Percentiles rank a stretch among this genome's conserved stretches.
These are phyloP conservation scores for Sphagnum tenellum DNA, from an alignment of 225 moss, liverwort and hornwort genomes.

Conservation along the genomic window DNA sequence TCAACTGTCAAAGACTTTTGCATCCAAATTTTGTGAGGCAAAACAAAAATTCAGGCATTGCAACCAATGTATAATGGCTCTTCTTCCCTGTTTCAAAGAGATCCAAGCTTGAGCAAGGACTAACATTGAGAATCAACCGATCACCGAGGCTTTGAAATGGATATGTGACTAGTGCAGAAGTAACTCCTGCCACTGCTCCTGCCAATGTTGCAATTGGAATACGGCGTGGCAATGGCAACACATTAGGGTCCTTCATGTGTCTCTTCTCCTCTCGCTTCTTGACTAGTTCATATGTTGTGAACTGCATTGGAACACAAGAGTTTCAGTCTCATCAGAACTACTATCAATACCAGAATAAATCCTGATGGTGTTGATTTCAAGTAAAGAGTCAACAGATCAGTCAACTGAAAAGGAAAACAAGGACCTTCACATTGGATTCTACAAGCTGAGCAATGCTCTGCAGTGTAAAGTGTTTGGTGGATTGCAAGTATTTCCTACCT, in stretches of 20 bases:
- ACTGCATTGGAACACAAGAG: conserved; percentile 35
- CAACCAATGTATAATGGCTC: too few species aligned
- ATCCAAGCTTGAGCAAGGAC: conserved; percentile 3
- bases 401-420: too few species aligned
- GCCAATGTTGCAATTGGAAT: conserved; percentile 71
- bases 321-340: background rate
- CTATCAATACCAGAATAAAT: background rate
- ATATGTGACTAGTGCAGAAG: conserved; percentile 61
- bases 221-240: conserved; percentile 63
- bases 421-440: too few species aligned
- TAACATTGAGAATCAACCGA: conserved; percentile 62
- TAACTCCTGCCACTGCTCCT: conserved; percentile 79
- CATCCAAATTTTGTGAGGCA: too few species aligned
- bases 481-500: conserved; percentile 26
- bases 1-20: too few species aligned
- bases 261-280: conserved; percentile 51
- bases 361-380: background rate
- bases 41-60: too few species aligned
- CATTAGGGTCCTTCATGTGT: conserved; percentile 34
- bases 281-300: conserved; percentile 72
- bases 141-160: conserved; percentile 53
- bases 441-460: too few species aligned
- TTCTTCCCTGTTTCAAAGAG: too few species aligned
- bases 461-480: too few species aligned
- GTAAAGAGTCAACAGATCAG: too few species aligned